Percentiles rank a stretch among this genome's conserved stretches.
These are phyloP conservation scores for Dissoconium aciculare DNA, from an alignment of 2,329 filamentous ascomycete genomes.

Conservation along the genomic window DNA sequence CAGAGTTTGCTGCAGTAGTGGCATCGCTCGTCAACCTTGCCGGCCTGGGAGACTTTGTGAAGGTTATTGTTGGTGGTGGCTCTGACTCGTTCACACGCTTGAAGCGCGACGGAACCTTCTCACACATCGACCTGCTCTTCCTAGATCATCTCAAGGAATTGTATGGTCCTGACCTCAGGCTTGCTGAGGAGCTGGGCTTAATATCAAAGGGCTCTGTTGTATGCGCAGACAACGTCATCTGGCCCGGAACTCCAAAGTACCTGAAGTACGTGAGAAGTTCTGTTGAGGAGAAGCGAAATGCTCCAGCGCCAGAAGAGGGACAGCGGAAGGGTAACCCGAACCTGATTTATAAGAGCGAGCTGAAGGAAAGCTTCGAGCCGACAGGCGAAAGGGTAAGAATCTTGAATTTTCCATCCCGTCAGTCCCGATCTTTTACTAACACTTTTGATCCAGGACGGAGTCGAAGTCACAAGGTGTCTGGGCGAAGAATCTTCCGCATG, in stretches of 20 bases:
- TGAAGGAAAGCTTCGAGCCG: slow-evolving; percentile 52
- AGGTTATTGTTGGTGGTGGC: slow-evolving; percentile 54
- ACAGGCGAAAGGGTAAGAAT: slow-evolving; percentile 47
- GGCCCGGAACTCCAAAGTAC: slow-evolving; percentile 56
- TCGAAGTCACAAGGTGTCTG: slow-evolving; percentile 50
- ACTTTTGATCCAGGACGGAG: slow-evolving; percentile 43
- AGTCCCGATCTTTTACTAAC: slow-evolving; percentile 11
- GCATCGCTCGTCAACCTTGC: slow-evolving; percentile 56
- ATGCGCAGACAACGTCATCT: slow-evolving; percentile 57
- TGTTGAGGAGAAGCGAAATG: slow-evolving; percentile 44
- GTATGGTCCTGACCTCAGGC: slow-evolving; percentile 59
- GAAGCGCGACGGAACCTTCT: slow-evolving; percentile 37
- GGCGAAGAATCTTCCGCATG: slow-evolving; percentile 18
- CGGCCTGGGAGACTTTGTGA: slow-evolving; percentile 54
- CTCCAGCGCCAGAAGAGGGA: slow-evolving; percentile 11
- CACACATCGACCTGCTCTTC: slow-evolving; percentile 56
- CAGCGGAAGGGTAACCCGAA: slow-evolving; percentile 43
- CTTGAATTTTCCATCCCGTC: slow-evolving; percentile 6
- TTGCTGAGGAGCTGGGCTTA: slow-evolving; percentile 56
- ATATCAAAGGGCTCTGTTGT: slow-evolving; percentile 48
- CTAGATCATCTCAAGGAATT: slow-evolving; percentile 68
- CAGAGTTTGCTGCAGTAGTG: slow-evolving; percentile 58
- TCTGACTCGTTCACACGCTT: slow-evolving; percentile 50
- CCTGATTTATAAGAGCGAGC: slow-evolving; percentile 49
- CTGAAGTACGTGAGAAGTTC: slow-evolving; percentile 53